Conservation (phyloP, 2,329 filamentous ascomycete species). For the Neonectria punicea region DNA sequence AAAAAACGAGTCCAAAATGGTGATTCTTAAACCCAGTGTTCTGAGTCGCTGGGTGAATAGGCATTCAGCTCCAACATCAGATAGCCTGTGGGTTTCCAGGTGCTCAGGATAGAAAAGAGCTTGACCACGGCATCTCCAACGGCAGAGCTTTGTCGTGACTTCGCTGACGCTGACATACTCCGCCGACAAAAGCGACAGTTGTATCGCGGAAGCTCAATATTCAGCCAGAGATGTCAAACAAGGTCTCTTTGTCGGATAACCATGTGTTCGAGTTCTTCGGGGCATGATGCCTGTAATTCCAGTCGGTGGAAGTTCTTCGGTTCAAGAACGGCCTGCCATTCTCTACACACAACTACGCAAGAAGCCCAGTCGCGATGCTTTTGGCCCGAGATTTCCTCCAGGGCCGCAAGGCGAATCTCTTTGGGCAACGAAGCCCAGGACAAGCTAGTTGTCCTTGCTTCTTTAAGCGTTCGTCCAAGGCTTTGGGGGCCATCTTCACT, state of each 20-base stretch:
- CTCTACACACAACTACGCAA: conserved; percentile 21
- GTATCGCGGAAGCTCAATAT: conserved; percentile 31
- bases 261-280: conserved; percentile 15
- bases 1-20: conserved; percentile 10
- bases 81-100: conserved; percentile 37
- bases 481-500: no score
- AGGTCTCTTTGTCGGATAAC: conserved; percentile 15
- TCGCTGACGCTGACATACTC: conserved; percentile 14
- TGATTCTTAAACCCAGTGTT: conserved; percentile 29
- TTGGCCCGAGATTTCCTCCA: conserved; percentile 12
- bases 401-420: conserved; percentile 16
- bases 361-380: conserved; percentile 2
- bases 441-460: no score
- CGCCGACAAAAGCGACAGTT: conserved; percentile 24
- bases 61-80: conserved; percentile 23
- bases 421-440: neutral
- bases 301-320: conserved; percentile 22
- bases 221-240: conserved; percentile 21
- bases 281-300: conserved; percentile 21
- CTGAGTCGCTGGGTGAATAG: conserved; percentile 28
- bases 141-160: neutral
- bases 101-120: neutral
- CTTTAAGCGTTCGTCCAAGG: no score
- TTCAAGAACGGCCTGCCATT: conserved; percentile 24
- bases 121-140: neutral